Percentiles rank a stretch among this genome's conserved stretches.
phyloP scores from a whole-genome alignment of 148 eudicot genomes.

The Pharnaceum exiguum region DNA sequence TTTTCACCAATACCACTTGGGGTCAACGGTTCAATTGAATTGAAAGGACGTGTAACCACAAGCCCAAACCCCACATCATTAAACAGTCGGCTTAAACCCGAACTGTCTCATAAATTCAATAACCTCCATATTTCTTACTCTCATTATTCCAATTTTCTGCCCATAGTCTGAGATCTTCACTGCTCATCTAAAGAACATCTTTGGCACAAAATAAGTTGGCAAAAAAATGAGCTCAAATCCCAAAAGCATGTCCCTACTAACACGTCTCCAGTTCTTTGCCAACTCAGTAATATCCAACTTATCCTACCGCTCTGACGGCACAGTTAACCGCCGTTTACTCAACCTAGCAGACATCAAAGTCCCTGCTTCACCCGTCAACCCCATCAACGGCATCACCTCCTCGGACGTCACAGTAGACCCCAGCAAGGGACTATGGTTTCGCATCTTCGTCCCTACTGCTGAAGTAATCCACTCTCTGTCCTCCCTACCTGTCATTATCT shows the following conservation, averaged over 20 bases:
- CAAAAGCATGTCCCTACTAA: conserved; percentile 6
- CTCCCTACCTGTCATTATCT: conserved; percentile 24
- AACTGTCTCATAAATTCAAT: too few species aligned
- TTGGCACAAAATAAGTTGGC: too few species aligned
- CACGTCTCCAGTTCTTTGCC: not conserved
- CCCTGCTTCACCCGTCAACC: conserved; percentile 18
- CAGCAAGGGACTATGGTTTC: conserved; percentile 22
- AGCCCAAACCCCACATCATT: too few species aligned
- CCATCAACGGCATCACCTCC: conserved; percentile 16
- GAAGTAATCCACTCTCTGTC: not conserved
- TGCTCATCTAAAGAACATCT: too few species aligned
- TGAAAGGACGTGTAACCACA: too few species aligned
- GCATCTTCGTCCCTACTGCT: conserved; percentile 10
- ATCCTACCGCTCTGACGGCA: conserved; percentile 17
- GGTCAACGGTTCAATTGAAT: too few species aligned
- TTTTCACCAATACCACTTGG: too few species aligned
- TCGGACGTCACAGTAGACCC: conserved; percentile 26
- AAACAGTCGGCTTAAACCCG: too few species aligned
- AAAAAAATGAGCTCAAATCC: too few species aligned
- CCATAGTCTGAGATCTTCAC: too few species aligned
- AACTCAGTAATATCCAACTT: not conserved
- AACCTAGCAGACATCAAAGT: conserved; percentile 16
- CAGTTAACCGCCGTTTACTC: conserved; percentile 34
- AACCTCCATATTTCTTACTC: too few species aligned
- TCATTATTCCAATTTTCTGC: too few species aligned